Conservation (phyloP, 116 monocot genomes). For the Dioscorea cayenensis region DNA sequence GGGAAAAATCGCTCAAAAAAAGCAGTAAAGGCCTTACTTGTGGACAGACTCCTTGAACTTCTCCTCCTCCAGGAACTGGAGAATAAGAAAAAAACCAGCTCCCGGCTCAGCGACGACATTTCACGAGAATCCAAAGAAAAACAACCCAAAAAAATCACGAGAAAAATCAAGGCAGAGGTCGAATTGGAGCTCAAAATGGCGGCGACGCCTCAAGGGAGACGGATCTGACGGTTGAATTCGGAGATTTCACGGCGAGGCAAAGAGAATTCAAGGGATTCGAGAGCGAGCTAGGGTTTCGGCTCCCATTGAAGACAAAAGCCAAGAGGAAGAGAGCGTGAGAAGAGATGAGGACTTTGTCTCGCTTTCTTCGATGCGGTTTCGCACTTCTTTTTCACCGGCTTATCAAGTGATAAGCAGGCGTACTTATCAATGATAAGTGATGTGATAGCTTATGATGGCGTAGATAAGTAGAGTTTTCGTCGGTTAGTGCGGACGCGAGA, state of each 20-base stretch:
- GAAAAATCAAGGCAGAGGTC: background rate
- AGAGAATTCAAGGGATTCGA: background rate
- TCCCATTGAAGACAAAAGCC: background rate
- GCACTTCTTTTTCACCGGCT: slow-evolving; percentile 41
- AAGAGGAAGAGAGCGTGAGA: background rate
- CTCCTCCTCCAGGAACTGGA: slow-evolving; percentile 86
- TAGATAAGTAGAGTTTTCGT: background rate
- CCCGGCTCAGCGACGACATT: slow-evolving; percentile 72
- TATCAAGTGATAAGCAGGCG: slow-evolving; percentile 18
- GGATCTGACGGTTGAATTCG: background rate
- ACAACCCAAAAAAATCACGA: background rate
- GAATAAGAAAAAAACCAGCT: slow-evolving; percentile 78
- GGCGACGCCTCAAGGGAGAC: background rate
- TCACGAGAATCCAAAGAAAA: background rate
- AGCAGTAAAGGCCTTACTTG: slow-evolving; percentile 27
- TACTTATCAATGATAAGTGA: background rate
- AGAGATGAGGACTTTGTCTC: slow-evolving; percentile 19
- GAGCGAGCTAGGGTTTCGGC: slow-evolving; percentile 16
- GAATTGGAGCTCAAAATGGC: background rate
- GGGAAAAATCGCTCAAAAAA: background rate
- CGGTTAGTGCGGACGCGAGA: slow-evolving; percentile 38
- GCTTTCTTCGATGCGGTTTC: slow-evolving; percentile 69
- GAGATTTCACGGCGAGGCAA: background rate
- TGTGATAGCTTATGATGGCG: slow-evolving; percentile 8
- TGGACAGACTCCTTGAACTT: slow-evolving; percentile 83